Evolutionary conservation across 176 grass and related monocot genomes (phyloP), one percentile per base, ranked within the genome.

Genomic region (Ananas comosus): DNA sequence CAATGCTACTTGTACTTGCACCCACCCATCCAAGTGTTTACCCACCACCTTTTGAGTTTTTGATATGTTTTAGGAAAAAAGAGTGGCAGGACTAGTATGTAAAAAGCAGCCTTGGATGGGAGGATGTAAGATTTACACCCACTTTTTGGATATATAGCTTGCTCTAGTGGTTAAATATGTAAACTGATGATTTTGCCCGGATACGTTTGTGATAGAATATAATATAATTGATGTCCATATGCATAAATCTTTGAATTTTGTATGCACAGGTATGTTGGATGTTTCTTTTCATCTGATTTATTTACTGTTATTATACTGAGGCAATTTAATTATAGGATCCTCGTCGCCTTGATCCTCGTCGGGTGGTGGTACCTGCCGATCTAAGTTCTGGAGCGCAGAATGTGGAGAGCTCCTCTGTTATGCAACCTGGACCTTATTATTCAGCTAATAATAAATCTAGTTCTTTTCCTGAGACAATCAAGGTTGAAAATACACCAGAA

Each of bases 301-400:
- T 42, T 42, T 42, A 42, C 33, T 42, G 29, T 4, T 17, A 42
- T 48, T 24, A 49, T 27, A 27, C 27, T 69, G 11, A 49, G n/a
- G 10, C 18, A 50, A 14, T 69, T 58, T 69, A 49, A 21, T 17
- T 80, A 75, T 81, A 99, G 95, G 95, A 99, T 72, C 95, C 90
- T 82, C 90, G 95, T 68, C 95, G 95, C 16, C 82, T 99, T 54
- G 95, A 99, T 91, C 95, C 95, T 61, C 82, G 95, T n/a, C 90
- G 90, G 10, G 80, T 79, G 64, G 80, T 77, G 72, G 67, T 76
- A 66, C 69, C 71, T 75, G 57, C 70, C 69, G 51, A 67, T 85
- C 53, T 58, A 81, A 78, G 56, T 74, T 64, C 68, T 17, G 49
- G 66, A 53, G 75, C 80, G 23, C 24, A 70, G 56, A 92, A 83